phyloP scores from a whole-genome alignment of 768 basidiomycete species.

The Suillus variegatus region DNA sequence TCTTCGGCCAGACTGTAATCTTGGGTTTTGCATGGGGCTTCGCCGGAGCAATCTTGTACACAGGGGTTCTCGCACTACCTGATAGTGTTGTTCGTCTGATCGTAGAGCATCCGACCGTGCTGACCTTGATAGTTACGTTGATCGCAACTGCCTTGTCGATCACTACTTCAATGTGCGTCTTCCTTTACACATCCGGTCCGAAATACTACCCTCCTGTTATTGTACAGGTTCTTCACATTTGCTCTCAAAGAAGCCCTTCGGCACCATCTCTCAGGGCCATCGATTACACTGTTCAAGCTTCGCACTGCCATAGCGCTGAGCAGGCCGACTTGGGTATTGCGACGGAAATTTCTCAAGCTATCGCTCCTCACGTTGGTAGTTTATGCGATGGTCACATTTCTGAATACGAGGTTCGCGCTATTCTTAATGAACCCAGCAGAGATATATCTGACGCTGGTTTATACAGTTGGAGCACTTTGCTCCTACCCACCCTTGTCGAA shows the following conservation, averaged over 20 bases:
- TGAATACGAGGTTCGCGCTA: background rate
- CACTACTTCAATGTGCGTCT: background rate
- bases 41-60: background rate
- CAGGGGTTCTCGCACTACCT: background rate
- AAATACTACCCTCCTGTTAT: background rate
- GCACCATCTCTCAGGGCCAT: background rate
- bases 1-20: constrained; percentile 1
- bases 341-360: background rate
- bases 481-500: background rate
- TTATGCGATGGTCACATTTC: no score
- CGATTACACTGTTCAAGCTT: background rate
- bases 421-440: background rate
- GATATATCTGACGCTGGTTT: background rate
- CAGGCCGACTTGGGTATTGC: background rate
- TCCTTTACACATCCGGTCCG: no score
- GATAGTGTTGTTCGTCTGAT: background rate
- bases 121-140: background rate
- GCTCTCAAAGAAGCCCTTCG: background rate
- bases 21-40: constrained; percentile 4
- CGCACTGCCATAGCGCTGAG: constrained; percentile 1
- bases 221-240: background rate
- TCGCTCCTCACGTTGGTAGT: background rate
- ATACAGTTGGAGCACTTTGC: constrained; percentile 5
- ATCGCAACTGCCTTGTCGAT: background rate
- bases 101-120: background rate